phyloP scores from a whole-genome alignment of 2,329 filamentous ascomycete species.

The Beauveria australis region DNA sequence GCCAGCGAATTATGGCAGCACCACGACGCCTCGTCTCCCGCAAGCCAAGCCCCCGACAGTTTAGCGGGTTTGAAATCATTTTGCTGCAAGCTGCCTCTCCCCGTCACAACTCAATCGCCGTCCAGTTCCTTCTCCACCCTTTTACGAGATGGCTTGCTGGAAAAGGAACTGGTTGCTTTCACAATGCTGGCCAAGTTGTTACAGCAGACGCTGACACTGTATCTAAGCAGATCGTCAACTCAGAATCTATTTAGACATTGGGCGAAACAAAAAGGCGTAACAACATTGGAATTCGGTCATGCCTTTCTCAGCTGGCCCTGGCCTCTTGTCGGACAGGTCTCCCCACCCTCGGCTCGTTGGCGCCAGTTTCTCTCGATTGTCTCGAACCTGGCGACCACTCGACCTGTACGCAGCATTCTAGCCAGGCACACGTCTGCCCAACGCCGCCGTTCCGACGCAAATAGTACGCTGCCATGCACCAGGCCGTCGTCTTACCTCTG shows the following conservation, averaged over 20 bases:
- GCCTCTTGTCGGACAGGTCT: neutral
- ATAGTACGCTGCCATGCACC: neutral
- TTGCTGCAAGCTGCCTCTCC: neutral
- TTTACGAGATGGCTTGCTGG: neutral
- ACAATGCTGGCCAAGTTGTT: neutral
- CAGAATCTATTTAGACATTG: neutral
- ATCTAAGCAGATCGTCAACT: neutral
- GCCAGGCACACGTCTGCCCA: neutral
- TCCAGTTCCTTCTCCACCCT: neutral
- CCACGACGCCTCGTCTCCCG: conserved; percentile 3
- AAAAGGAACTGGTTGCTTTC: neutral
- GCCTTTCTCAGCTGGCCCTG: neutral
- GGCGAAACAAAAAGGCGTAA: neutral
- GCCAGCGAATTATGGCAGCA: conserved; percentile 1
- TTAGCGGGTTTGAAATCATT: conserved; percentile 1
- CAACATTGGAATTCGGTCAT: neutral
- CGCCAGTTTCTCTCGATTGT: neutral
- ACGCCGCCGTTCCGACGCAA: neutral
- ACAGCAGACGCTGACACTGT: no score
- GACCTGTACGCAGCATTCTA: conserved; percentile 1
- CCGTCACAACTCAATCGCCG: neutral
- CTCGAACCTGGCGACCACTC: conserved; percentile 1
- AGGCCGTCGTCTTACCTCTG: neutral
- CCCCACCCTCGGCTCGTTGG: neutral
- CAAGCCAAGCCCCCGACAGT: neutral